Conservation (phyloP, 306 rosid species). For the Rosa chinensis region DNA sequence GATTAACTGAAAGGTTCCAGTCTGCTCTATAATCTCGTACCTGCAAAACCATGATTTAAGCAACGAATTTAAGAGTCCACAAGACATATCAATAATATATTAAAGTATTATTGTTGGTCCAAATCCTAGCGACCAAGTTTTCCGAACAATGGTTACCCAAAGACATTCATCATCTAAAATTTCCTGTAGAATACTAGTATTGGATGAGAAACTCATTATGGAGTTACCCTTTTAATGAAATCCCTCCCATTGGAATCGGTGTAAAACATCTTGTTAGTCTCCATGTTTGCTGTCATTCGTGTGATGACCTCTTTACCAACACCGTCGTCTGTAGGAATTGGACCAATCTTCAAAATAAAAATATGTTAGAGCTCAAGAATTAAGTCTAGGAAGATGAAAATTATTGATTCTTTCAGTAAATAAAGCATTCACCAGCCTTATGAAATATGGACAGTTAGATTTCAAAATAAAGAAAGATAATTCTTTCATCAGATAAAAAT, state of each 20-base stretch:
- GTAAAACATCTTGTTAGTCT: conserved; percentile 65
- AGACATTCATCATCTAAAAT: neutral
- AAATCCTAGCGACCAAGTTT: neutral
- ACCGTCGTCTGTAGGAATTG: conserved; percentile 73
- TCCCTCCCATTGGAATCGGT: conserved; percentile 95
- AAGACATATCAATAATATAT: neutral
- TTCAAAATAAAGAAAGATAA: neutral
- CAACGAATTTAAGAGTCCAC: neutral
- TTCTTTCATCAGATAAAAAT: neutral
- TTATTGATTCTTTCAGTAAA: neutral
- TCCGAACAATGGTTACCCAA: no score
- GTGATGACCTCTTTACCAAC: conserved; percentile 88
- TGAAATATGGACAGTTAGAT: neutral
- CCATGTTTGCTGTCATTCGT: conserved; percentile 70
- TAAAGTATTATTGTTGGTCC: neutral
- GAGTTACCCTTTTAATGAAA: conserved; percentile 74
- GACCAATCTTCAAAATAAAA: conserved; percentile 73
- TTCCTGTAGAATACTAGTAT: neutral
- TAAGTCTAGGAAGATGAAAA: neutral
- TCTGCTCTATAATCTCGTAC: conserved; percentile 73
- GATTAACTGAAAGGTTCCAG: conserved; percentile 75
- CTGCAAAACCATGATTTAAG: conserved; percentile 41
- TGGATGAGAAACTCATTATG: neutral
- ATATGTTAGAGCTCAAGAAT: conserved; percentile 27
- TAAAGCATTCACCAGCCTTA: neutral